A percentile compares a stretch with the other conserved stretches of the same genome.
These are phyloP conservation scores for Cladophialophora immunda DNA, from an alignment of 2,329 filamentous ascomycete species.

Conservation along the genomic window DNA sequence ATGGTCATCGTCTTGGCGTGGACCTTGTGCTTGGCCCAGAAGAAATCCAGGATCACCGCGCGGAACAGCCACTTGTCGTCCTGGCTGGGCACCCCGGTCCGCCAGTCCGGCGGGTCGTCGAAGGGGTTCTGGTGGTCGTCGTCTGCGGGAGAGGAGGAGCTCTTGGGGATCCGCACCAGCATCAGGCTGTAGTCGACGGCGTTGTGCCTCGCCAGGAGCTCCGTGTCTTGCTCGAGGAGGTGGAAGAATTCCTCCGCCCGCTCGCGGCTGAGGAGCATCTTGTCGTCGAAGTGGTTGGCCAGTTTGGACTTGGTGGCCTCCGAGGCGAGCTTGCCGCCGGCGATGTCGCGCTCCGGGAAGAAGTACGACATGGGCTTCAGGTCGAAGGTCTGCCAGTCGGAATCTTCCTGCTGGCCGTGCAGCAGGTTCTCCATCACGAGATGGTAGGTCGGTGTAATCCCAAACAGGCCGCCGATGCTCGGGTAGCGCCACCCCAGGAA, in stretches of 20 bases:
- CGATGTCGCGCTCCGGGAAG: conserved; percentile 76
- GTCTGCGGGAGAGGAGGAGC: conserved; percentile 38
- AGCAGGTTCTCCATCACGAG: conserved; percentile 82
- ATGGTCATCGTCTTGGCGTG: conserved; percentile 72
- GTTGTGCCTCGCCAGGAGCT: conserved; percentile 68
- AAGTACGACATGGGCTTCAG: conserved; percentile 79
- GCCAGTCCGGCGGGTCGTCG: conserved; percentile 61
- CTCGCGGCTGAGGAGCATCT: conserved; percentile 64
- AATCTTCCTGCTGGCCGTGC: conserved; percentile 64
- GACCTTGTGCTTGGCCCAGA: conserved; percentile 78
- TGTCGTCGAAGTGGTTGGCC: conserved; percentile 73
- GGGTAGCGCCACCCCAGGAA: conserved; percentile 60
- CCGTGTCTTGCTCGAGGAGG: conserved; percentile 68
- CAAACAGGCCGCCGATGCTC: conserved; percentile 68
- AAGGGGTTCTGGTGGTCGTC: conserved; percentile 42
- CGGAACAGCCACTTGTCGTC: conserved; percentile 71
- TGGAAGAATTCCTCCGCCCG: conserved; percentile 66
- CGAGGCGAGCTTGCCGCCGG: conserved; percentile 68
- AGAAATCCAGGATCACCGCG: conserved; percentile 75
- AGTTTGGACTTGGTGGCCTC: conserved; percentile 72
- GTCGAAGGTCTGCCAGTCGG: conserved; percentile 75
- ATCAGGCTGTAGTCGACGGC: conserved; percentile 81
- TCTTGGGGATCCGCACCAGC: conserved; percentile 65
- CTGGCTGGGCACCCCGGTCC: conserved; percentile 65
- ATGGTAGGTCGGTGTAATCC: conserved; percentile 72